Base-by-base conservation (phyloP, 768 basidiomycete genomes). In the Clitopilus passeckerianus region DNA sequence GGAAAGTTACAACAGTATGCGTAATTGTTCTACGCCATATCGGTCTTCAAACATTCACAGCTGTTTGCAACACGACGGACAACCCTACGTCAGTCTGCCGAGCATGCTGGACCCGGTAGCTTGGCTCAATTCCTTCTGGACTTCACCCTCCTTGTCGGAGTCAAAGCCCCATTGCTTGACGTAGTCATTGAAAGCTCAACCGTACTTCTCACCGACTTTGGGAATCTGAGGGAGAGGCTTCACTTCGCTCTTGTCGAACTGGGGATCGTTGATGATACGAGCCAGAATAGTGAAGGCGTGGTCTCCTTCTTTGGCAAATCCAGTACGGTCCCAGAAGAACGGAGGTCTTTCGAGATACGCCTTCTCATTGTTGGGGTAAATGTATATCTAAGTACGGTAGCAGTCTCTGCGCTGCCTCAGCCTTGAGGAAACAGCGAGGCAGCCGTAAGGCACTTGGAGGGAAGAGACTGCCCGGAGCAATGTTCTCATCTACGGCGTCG, bases 381-480 rank as follows among this genome's bases (percentile, higher is more conserved):
- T n/a, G n/a, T n/a, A n/a, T n/a, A n/a, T n/a, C n/a, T n/a, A n/a
- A n/a, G n/a, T n/a, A n/a, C n/a, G n/a, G n/a, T n/a, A n/a, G n/a
- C n/a, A n/a, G n/a, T n/a, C n/a, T n/a, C n/a, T n/a, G n/a, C n/a
- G n/a, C n/a, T n/a, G n/a, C n/a, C n/a, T n/a, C n/a, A n/a, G n/a
- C n/a, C n/a, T n/a, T n/a, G n/a, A n/a, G n/a, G n/a, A n/a, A n/a
- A n/a, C n/a, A n/a, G n/a, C n/a, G n/a, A n/a, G n/a, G n/a, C n/a
- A n/a, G n/a, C n/a, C n/a, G n/a, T n/a, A n/a, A n/a, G n/a, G n/a
- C n/a, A n/a, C n/a, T n/a, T n/a, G n/a, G n/a, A n/a, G n/a, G n/a
- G 85, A 86, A 63, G 88, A 91, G 63, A 64, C 91, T 1, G 65
- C 73, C 10, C 90, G 86, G 85, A 68, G 77, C n/a, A 77, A 73